phyloP scores from a whole-genome alignment of 2,329 filamentous ascomycete species.

The Fonsecaea pedrosoi region DNA sequence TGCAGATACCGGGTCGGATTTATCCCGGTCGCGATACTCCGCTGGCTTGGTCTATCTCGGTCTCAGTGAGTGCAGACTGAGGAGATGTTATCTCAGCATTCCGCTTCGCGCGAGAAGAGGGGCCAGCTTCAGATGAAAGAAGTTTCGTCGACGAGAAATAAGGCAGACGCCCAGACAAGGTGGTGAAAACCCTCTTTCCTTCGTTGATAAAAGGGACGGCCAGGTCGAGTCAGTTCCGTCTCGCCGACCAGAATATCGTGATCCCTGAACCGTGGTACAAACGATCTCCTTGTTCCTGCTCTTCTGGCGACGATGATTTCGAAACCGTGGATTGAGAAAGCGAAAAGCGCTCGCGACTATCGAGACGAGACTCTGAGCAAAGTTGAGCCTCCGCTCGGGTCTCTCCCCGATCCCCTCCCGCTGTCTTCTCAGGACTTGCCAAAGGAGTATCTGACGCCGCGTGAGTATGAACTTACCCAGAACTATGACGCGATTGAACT shows the following conservation, averaged over 20 bases:
- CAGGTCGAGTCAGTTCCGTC: background rate
- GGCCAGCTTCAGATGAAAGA: background rate
- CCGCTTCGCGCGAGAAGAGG: background rate
- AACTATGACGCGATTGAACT: constrained; percentile 45
- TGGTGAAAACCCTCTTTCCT: background rate
- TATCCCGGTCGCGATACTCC: constrained; percentile 24
- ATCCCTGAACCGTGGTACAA: background rate
- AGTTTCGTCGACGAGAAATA: background rate
- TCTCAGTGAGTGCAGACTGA: background rate
- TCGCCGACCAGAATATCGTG: background rate
- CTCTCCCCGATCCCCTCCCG: constrained; percentile 33
- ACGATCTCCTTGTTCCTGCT: background rate
- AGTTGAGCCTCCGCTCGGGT: constrained; percentile 38
- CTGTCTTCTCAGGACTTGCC: constrained; percentile 54
- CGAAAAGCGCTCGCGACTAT: constrained; percentile 31
- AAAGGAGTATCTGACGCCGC: constrained; percentile 52
- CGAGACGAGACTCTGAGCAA: constrained; percentile 40
- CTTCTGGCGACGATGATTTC: constrained; percentile 15
- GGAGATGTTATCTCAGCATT: constrained; percentile 15
- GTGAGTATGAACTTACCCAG: constrained; percentile 61
- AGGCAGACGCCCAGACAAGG: background rate
- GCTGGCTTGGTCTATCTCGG: constrained; percentile 22
- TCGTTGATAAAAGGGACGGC: background rate
- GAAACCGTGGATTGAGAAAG: constrained; percentile 37
- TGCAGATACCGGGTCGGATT: constrained; percentile 11